phyloP scores from a whole-genome alignment of 2,329 filamentous ascomycete species.

The Biscogniauxia marginata region DNA sequence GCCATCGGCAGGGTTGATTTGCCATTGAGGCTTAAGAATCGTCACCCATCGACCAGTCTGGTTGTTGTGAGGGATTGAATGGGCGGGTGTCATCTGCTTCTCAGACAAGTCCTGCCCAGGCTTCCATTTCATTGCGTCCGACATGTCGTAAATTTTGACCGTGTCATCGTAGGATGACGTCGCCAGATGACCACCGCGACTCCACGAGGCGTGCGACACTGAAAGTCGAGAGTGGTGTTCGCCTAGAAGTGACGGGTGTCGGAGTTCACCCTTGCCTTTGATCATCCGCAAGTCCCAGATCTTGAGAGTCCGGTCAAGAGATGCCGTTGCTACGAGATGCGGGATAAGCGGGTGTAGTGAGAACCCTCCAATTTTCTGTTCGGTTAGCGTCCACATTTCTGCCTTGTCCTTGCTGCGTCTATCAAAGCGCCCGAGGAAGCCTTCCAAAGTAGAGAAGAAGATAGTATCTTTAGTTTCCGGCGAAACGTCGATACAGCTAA shows the following conservation, averaged over 20 bases:
- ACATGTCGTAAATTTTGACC: conserved; percentile 86
- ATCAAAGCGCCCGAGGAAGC: conserved; percentile 79
- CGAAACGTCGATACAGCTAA: conserved; percentile 83
- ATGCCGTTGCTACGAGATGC: conserved; percentile 84
- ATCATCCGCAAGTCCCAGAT: conserved; percentile 85
- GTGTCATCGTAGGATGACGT: conserved; percentile 95
- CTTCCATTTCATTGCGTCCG: conserved; percentile 58
- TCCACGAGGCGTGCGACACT: conserved; percentile 92
- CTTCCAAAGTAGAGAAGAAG: conserved; percentile 84
- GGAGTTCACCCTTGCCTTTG: conserved; percentile 56
- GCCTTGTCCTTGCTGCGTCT: conserved; percentile 59
- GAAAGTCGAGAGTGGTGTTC: conserved; percentile 81
- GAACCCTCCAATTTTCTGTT: conserved; percentile 96
- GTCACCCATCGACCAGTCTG: conserved; percentile 95
- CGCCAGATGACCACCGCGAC: conserved; percentile 77
- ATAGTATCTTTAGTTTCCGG: conserved; percentile 68
- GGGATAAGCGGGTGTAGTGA: conserved; percentile 76
- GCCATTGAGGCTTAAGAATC: conserved; percentile 82
- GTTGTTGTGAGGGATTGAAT: conserved; percentile 81
- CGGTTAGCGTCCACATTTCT: conserved; percentile 73
- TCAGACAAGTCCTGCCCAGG: conserved; percentile 56
- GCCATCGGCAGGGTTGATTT: conserved; percentile 71
- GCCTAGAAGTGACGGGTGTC: conserved; percentile 69
- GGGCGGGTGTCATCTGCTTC: conserved; percentile 65
- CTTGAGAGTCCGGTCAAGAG: conserved; percentile 82